phyloP scores from a whole-genome alignment of 345 rosid genomes.

The Mercurialis annua region DNA sequence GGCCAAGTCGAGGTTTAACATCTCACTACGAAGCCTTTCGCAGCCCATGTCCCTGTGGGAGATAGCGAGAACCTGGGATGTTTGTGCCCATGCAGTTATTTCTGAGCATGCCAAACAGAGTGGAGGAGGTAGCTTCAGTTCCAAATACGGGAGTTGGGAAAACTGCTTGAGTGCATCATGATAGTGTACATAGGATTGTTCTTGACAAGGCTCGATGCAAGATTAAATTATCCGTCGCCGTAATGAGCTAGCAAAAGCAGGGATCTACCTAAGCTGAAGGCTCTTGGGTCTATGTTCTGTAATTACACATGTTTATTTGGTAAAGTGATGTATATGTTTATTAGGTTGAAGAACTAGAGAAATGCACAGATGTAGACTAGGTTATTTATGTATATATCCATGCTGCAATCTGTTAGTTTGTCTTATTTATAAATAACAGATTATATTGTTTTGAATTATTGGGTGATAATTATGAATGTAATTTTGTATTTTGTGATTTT shows the following conservation, averaged over 20 bases:
- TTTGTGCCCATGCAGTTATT: conserved; percentile 28
- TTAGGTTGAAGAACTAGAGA: too few species aligned
- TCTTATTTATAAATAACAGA: too few species aligned
- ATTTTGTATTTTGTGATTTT: too few species aligned
- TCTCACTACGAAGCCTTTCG: conserved; percentile 24
- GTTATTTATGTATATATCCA: too few species aligned
- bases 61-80: conserved; percentile 37
- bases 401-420: too few species aligned
- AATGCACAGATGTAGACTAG: too few species aligned
- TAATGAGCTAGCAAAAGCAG: neutral
- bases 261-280: too few species aligned
- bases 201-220: neutral
- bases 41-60: conserved; percentile 37
- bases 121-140: conserved; percentile 48
- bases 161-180: conserved; percentile 24
- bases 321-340: too few species aligned
- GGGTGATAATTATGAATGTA: too few species aligned
- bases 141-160: conserved; percentile 44
- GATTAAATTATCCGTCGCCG: neutral
- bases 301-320: too few species aligned
- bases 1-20: conserved; percentile 29
- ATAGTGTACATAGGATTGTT: neutral
- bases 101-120: conserved; percentile 27
- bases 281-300: too few species aligned
- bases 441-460: too few species aligned